Evolutionary conservation across 495 filamentous ascomycete genomes (phyloP).

Genomic region (Trichocladium uniseriatum): DNA sequence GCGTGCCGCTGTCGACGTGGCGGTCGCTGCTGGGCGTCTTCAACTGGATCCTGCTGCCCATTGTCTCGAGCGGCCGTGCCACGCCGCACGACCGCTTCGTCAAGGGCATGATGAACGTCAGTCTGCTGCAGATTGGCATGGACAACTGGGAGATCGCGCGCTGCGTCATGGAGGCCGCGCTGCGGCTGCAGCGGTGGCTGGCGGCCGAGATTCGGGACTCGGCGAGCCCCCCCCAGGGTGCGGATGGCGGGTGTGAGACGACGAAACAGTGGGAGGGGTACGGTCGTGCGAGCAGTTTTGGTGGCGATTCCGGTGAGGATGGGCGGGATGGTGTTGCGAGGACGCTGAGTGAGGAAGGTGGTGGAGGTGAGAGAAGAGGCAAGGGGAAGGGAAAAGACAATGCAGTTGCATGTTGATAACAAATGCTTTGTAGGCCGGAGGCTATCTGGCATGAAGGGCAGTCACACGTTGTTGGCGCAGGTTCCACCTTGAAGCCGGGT

Average conservation of each 20-base stretch:
- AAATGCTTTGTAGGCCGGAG: no score
- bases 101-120: constrained; percentile 26
- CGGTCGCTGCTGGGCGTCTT: constrained; percentile 27
- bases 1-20: constrained; percentile 27
- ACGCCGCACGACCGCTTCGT: constrained; percentile 23
- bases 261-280: no score
- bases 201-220: not conserved
- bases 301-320: no score
- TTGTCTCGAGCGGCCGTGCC: constrained; percentile 8
- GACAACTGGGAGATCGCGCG: constrained; percentile 30
- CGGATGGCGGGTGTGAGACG: not conserved
- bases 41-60: constrained; percentile 21
- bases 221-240: not conserved
- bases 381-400: no score
- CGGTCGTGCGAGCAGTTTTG: no score
- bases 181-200: constrained; percentile 20
- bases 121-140: constrained; percentile 27
- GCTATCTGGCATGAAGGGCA: no score
- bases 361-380: no score
- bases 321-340: no score
- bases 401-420: no score
- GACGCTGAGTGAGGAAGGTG: no score
- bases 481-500: no score
- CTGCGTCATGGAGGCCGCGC: constrained; percentile 18
- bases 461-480: no score